Base-by-base conservation (phyloP, 176 grass and related monocot genomes). In the Panicum miliaceum region DNA sequence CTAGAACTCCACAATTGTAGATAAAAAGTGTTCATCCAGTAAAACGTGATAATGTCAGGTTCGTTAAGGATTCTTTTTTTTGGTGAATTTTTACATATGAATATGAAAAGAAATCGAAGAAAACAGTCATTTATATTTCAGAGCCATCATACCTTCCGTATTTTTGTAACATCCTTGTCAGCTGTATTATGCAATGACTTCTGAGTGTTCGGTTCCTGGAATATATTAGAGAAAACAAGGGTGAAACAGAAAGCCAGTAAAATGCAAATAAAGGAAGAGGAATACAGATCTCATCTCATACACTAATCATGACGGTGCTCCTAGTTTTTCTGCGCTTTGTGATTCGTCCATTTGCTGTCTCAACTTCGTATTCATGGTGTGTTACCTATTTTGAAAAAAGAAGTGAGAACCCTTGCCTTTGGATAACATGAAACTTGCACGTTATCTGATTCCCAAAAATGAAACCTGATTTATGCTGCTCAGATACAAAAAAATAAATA, bases 291-390 rank as follows among this genome's bases (percentile, higher is more conserved):
- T n/a, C n/a, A n/a, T n/a, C n/a, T n/a, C n/a, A n/a, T n/a, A 96
- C 96, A 84, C 80, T 91, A 89, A 98, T 88, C 93, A 98, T 88
- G 70, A 93, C 89, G n/a, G 93, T 92, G 86, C 87, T 98, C 81
- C 84, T 93, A 80, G 91, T 90, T 88, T 94, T 98, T 87, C 91
- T 92, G 87, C 93, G 93, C 85, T 94, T 98, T 81, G 89, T 95
- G 56, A 93, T 90, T 89, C 83, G 92, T 88, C 93, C 93, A 84
- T 91, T 88, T 48, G 87, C 88, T 81, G 92, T 92, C 81, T 96
- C 93, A 73, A 94, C 89, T 90, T 93, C 93, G 79, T 98, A 96
- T 84, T 94, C 96, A 89, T 94, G 92, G 38, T 78, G 91, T 79
- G 87, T 93, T 68, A 95, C 88, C 96, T 96, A 78, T 64, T 78